Evolutionary conservation across 108 stramenopile genomes (phyloP).

Genomic region (Nannochloropsis oceanica): DNA sequence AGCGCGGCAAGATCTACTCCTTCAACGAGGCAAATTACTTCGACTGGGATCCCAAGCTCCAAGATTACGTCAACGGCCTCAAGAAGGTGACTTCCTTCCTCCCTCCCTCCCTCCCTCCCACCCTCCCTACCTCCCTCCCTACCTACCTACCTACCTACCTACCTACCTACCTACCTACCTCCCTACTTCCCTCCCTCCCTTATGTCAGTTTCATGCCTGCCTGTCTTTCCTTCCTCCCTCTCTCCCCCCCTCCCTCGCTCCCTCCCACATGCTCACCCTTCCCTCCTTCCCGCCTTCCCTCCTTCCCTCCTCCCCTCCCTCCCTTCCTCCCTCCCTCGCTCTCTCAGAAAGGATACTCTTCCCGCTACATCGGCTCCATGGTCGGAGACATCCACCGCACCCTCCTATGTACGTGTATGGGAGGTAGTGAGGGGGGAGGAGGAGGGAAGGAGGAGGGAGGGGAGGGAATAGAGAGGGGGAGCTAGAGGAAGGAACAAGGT

Average conservation of each 20-base stretch:
- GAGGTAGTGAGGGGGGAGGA: not conserved
- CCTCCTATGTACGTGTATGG: conserved; percentile 13
- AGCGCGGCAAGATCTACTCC: conserved; percentile 61
- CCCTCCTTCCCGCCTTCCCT: not conserved
- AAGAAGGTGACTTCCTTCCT: not conserved
- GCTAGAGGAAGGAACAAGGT: not conserved
- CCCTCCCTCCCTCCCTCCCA: not conserved
- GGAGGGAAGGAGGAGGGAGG: not conserved
- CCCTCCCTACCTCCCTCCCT: no score
- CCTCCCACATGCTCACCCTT: not conserved
- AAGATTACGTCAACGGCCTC: not conserved
- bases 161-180: no score
- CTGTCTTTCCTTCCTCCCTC: not conserved
- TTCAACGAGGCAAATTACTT: conserved; percentile 59
- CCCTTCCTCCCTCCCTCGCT: conserved; percentile 30
- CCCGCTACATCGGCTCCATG: conserved; percentile 63
- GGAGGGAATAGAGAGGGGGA: not conserved
- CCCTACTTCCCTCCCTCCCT: not conserved
- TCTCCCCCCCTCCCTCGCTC: no score
- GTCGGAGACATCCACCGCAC: conserved; percentile 43
- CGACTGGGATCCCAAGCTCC: conserved; percentile 67
- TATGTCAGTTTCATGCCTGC: not conserved
- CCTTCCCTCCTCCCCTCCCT: not conserved
- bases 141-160: no score
- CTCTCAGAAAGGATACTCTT: conserved; percentile 48